Conservation (phyloP, 352 stramenopile genomes). For the Pythium diclinum region DNA sequence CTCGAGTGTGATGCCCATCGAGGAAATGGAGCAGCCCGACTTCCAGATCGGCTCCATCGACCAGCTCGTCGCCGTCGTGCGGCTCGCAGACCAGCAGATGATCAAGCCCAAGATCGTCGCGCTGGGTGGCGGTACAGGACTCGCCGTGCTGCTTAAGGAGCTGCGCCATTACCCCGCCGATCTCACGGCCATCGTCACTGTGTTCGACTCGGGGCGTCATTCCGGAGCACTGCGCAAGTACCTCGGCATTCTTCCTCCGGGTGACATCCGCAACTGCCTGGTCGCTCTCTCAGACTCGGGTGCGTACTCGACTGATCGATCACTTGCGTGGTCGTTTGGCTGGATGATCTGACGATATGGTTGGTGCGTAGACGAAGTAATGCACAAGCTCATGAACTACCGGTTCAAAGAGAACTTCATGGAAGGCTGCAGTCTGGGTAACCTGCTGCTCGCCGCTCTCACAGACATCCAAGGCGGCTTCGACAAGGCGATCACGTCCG, state of each 20-base stretch:
- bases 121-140: constrained; percentile 71
- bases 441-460: constrained; percentile 72
- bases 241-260: constrained; percentile 75
- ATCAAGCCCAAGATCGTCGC: constrained; percentile 84
- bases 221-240: constrained; percentile 80
- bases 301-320: constrained; percentile 22
- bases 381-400: constrained; percentile 89
- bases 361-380: constrained; percentile 53
- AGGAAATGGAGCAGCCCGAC: constrained; percentile 77
- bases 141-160: constrained; percentile 82
- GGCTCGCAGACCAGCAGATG: constrained; percentile 75
- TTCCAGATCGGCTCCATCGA: constrained; percentile 83
- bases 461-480: constrained; percentile 82
- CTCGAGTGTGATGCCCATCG: constrained; percentile 78
- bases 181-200: constrained; percentile 83
- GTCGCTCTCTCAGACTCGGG: constrained; percentile 80
- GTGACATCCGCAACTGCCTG: constrained; percentile 86
- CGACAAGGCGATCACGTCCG: constrained; percentile 73
- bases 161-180: constrained; percentile 81
- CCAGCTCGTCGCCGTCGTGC: constrained; percentile 68
- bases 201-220: constrained; percentile 84
- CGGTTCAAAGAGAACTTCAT: constrained; percentile 87
- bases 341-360: neutral
- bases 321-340: neutral
- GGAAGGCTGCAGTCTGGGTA: constrained; percentile 82